Conservation (phyloP, 2,329 filamentous ascomycete genomes). For the Botrytis cinerea region DNA sequence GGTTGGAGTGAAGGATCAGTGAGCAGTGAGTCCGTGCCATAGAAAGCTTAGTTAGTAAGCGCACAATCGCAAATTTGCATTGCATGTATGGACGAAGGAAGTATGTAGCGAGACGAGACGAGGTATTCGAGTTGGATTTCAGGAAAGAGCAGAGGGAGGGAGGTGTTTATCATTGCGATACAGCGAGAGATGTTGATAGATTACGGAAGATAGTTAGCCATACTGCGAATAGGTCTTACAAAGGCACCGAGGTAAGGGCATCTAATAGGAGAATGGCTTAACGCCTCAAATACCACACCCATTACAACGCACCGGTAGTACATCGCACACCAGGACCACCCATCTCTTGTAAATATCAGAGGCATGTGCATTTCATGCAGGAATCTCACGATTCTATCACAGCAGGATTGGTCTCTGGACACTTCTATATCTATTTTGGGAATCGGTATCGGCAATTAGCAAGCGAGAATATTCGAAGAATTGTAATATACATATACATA, state of each 20-base stretch:
- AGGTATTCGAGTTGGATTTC: background rate
- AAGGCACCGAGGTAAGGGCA: background rate
- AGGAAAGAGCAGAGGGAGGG: background rate
- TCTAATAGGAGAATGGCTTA: background rate
- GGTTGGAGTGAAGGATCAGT: background rate
- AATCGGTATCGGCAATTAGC: too few species aligned
- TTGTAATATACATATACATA: too few species aligned
- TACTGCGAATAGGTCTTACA: background rate
- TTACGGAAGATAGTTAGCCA: background rate
- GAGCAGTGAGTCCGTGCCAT: background rate
- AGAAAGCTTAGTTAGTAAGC: constrained; percentile 1
- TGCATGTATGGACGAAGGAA: background rate
- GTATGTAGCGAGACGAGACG: background rate
- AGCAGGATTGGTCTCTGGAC: background rate
- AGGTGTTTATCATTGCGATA: background rate
- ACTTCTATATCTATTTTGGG: background rate
- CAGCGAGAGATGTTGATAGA: background rate
- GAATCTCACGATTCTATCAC: background rate
- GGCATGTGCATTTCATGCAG: background rate
- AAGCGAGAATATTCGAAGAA: too few species aligned
- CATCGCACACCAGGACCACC: background rate
- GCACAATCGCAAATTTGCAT: background rate
- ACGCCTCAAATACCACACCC: background rate
- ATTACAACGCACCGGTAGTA: background rate
- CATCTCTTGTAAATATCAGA: background rate